Percentiles rank a stretch among this genome's conserved stretches.
phyloP scores from a whole-genome alignment of 176 grass and related monocot species.

The Areca catechu region DNA sequence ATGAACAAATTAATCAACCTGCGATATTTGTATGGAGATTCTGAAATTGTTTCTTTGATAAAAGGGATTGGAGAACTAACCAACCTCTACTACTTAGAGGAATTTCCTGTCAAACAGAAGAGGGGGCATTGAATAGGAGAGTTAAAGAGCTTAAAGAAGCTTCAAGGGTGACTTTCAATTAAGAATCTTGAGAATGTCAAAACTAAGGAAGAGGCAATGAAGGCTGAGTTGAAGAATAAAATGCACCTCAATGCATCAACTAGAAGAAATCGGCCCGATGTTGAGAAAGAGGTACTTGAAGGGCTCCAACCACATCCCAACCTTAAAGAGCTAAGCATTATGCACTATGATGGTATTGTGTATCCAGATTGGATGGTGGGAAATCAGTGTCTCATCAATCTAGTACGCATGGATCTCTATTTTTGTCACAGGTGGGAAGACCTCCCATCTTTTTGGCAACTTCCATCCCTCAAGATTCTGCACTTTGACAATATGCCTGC shows the following conservation, averaged over 20 bases:
- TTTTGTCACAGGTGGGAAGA: constrained; percentile 25
- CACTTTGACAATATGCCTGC: too few relatives aligned
- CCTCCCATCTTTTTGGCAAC: constrained; percentile 40
- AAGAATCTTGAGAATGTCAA: constrained; percentile 17
- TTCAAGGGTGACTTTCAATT: constrained; percentile 19
- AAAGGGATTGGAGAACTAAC: constrained; percentile 30
- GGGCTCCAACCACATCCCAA: too few relatives aligned
- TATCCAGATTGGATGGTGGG: constrained; percentile 8
- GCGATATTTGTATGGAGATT: constrained; percentile 23
- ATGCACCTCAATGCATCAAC: too few relatives aligned
- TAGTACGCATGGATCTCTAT: constrained; percentile 25
- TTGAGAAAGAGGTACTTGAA: not conserved
- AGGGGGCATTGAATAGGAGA: constrained; percentile 33
- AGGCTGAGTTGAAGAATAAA: constrained; percentile 24
- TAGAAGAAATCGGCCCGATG: constrained; percentile 22
- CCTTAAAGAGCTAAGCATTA: too few relatives aligned
- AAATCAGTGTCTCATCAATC: constrained; percentile 17
- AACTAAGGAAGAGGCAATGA: constrained; percentile 15
- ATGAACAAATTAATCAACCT: constrained; percentile 24
- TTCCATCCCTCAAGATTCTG: constrained; percentile 40
- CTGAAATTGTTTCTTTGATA: too few relatives aligned
- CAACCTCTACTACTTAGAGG: constrained; percentile 22
- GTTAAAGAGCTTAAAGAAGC: constrained; percentile 30
- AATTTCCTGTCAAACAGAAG: constrained; percentile 5
- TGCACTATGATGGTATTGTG: too few relatives aligned